A percentile compares a stretch with the other conserved stretches of the same genome.
phyloP scores from a whole-genome alignment of 164 flowering plant species.

The Aristolochia fimbriata region DNA sequence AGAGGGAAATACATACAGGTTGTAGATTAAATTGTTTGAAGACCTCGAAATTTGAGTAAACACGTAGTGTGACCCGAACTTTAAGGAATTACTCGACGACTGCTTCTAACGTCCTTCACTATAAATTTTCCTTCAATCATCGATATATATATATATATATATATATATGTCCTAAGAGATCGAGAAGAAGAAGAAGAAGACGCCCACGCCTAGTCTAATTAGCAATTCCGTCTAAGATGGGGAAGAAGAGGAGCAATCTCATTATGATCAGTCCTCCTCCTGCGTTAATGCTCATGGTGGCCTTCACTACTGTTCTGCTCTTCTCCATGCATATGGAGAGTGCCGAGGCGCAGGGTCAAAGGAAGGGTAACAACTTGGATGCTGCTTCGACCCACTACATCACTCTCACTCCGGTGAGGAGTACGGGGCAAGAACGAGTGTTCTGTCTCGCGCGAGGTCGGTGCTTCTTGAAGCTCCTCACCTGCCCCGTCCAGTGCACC shows the following conservation, averaged over 20 bases:
- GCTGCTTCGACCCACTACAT: conserved; percentile 24
- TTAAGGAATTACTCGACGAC: background rate
- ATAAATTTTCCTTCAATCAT: background rate
- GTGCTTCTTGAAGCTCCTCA: conserved; percentile 24
- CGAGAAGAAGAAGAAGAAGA: too few relatives aligned
- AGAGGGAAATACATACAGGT: background rate
- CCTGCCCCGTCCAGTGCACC: conserved; percentile 43
- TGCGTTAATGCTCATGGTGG: background rate
- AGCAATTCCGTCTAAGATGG: too few relatives aligned
- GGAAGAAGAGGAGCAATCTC: too few relatives aligned
- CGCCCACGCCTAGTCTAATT: too few relatives aligned
- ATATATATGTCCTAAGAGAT: too few relatives aligned
- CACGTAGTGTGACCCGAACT: conserved; percentile 1
- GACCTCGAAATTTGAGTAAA: background rate
- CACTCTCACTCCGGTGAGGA: conserved; percentile 8
- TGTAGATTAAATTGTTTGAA: background rate
- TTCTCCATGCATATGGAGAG: conserved; percentile 4
- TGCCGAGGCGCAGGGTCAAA: background rate
- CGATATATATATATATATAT: too few relatives aligned
- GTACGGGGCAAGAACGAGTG: conserved; percentile 32
- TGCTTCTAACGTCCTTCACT: background rate
- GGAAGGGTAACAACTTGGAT: conserved; percentile 5
- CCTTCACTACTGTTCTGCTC: conserved; percentile 1
- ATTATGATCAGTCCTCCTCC: too few relatives aligned
- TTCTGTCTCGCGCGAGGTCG: conserved; percentile 20